A percentile compares a stretch with the other conserved stretches of the same genome.
phyloP scores from a whole-genome alignment of 345 rosid genomes.

The Rhodamnia rubescens region DNA sequence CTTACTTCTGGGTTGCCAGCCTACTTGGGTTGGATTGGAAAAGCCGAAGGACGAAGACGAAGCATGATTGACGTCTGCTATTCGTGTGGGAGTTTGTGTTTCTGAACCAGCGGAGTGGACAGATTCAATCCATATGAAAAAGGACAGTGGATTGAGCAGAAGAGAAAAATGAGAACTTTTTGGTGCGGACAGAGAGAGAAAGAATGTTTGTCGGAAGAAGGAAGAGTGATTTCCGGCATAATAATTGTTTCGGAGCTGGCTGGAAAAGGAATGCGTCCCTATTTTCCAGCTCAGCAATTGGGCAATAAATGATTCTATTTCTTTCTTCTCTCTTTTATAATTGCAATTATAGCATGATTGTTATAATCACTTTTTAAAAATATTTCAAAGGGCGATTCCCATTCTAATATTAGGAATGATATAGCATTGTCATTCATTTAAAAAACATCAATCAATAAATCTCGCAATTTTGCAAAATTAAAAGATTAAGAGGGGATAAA shows the following conservation, averaged over 20 bases:
- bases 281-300: neutral
- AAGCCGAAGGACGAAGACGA: neutral
- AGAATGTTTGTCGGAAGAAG: neutral
- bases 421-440: neutral
- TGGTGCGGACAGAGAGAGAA: neutral
- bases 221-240: neutral
- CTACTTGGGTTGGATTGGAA: neutral
- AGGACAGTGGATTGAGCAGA: neutral
- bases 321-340: neutral
- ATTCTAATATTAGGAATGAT: neutral
- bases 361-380: too few species aligned
- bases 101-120: neutral
- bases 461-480: neutral
- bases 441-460: neutral
- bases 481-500: rapidly evolving
- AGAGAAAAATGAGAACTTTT: neutral
- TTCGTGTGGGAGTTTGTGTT: neutral
- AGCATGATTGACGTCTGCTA: neutral
- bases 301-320: neutral
- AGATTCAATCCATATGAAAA: neutral
- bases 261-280: neutral
- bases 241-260: neutral
- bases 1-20: neutral
- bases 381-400: too few species aligned
- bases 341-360: neutral